Conservation (phyloP, 352 stramenopile genomes). For the Phytopythium chamaehyphon region DNA sequence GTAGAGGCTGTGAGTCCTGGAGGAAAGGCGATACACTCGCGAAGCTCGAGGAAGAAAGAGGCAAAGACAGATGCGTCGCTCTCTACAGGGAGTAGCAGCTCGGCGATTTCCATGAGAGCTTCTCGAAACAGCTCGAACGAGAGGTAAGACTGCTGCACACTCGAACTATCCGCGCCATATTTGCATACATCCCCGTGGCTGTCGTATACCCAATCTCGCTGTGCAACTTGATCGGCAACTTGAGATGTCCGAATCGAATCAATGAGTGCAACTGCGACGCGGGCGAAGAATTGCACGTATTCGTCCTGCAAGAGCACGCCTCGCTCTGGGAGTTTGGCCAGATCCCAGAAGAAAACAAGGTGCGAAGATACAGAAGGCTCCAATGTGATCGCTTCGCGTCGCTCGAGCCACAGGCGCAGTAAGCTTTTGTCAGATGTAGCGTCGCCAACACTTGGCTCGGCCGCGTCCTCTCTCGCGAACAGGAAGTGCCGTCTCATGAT, state of each 20-base stretch:
- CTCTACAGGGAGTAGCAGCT: constrained; percentile 60
- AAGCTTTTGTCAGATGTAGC: constrained; percentile 28
- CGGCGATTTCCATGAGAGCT: constrained; percentile 52
- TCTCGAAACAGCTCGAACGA: constrained; percentile 48
- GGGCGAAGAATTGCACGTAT: constrained; percentile 63
- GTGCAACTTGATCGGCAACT: constrained; percentile 28
- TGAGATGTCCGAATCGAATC: constrained; percentile 32
- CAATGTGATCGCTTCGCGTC: constrained; percentile 25
- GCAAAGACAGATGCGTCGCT: constrained; percentile 34
- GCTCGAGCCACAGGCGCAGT: constrained; percentile 46
- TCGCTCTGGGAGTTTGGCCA: constrained; percentile 36
- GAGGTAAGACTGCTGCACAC: constrained; percentile 18
- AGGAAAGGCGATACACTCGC: constrained; percentile 33
- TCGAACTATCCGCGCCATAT: constrained; percentile 2
- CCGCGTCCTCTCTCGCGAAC: constrained; percentile 43
- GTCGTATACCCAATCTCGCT: constrained; percentile 75
- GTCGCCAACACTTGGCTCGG: constrained; percentile 60
- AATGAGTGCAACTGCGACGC: constrained; percentile 54
- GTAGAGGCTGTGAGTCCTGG: not conserved
- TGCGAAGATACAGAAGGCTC: constrained; percentile 25
- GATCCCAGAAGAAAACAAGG: constrained; percentile 53
- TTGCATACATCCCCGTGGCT: constrained; percentile 16
- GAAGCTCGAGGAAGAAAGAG: constrained; percentile 57
- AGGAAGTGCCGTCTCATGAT: constrained; percentile 61
- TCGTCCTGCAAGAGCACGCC: constrained; percentile 16